These are phyloP conservation scores for Coemansia sp. DNA, from an alignment of 192 early-diverging fungal species.

Conservation along the genomic window DNA sequence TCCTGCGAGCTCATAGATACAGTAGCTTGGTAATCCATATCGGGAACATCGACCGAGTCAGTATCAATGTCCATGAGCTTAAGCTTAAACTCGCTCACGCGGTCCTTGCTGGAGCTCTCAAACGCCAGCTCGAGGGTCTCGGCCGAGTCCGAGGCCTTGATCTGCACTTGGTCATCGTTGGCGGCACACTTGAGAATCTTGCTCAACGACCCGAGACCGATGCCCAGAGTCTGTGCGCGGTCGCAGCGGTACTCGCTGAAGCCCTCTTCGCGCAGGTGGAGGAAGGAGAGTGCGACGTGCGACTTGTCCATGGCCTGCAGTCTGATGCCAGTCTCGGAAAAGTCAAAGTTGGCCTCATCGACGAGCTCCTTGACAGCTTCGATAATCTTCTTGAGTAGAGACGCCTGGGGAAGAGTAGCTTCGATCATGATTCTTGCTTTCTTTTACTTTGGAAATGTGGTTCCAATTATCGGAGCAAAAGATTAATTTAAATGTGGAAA, in stretches of 20 bases:
- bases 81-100: constrained; percentile 88
- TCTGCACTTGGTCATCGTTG: constrained; percentile 88
- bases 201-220: constrained; percentile 80
- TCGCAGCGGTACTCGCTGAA: constrained; percentile 92
- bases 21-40: constrained; percentile 88
- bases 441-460: not conserved
- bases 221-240: constrained; percentile 84
- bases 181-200: constrained; percentile 94
- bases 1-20: constrained; percentile 86
- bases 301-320: constrained; percentile 99
- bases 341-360: constrained; percentile 97
- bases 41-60: constrained; percentile 94
- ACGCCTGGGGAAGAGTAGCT: constrained; percentile 84
- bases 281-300: constrained; percentile 91
- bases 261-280: constrained; percentile 77
- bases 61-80: constrained; percentile 99
- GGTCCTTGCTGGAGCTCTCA: constrained; percentile 69
- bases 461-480: not conserved
- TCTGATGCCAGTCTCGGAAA: constrained; percentile 89
- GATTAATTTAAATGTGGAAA: not conserved
- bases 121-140: constrained; percentile 79
- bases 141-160: constrained; percentile 86
- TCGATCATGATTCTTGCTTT: constrained; percentile 73
- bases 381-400: constrained; percentile 90
- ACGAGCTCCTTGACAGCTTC: constrained; percentile 97